Conservation (phyloP, 2,329 filamentous ascomycete species). For the Colletotrichum paranaense region DNA sequence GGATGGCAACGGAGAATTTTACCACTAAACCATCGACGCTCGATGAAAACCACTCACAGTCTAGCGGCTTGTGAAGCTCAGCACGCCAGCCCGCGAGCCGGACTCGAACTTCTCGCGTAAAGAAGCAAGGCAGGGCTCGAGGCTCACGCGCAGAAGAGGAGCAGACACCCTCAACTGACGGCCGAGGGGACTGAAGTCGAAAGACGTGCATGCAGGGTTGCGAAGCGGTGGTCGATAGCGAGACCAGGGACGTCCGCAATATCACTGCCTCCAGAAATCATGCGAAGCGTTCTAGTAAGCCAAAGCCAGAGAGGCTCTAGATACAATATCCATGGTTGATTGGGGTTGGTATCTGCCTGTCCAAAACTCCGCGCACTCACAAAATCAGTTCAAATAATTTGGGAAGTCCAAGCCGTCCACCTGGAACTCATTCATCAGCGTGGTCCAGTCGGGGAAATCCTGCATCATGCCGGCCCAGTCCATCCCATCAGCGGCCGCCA, state of each 20-base stretch:
- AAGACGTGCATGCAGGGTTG: too few relatives aligned
- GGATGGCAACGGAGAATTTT: slow-evolving; percentile 19
- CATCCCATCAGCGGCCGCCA: slow-evolving; percentile 8
- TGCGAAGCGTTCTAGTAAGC: background rate
- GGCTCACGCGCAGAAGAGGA: too few relatives aligned
- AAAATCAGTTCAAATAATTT: slow-evolving; percentile 16
- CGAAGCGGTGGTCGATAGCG: too few relatives aligned
- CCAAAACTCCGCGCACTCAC: background rate
- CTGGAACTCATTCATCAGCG: slow-evolving; percentile 44
- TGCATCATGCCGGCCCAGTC: slow-evolving; percentile 24
- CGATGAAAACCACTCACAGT: too few relatives aligned
- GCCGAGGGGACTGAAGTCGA: too few relatives aligned
- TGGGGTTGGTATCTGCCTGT: background rate
- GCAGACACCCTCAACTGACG: too few relatives aligned
- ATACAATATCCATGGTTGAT: background rate
- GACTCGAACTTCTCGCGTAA: fast-evolving
- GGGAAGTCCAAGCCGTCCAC: slow-evolving; percentile 40
- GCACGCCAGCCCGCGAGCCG: too few relatives aligned
- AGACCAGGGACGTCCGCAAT: too few relatives aligned
- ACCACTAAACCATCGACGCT: slow-evolving; percentile 21
- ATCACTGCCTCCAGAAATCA: background rate
- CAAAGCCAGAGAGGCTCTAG: too few relatives aligned
- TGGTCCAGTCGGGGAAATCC: slow-evolving; percentile 42
- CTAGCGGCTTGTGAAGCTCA: fast-evolving
- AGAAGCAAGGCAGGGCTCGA: too few relatives aligned